Base-by-base conservation (phyloP, 2,329 filamentous ascomycete species). In the Aureobasidium vineae region DNA sequence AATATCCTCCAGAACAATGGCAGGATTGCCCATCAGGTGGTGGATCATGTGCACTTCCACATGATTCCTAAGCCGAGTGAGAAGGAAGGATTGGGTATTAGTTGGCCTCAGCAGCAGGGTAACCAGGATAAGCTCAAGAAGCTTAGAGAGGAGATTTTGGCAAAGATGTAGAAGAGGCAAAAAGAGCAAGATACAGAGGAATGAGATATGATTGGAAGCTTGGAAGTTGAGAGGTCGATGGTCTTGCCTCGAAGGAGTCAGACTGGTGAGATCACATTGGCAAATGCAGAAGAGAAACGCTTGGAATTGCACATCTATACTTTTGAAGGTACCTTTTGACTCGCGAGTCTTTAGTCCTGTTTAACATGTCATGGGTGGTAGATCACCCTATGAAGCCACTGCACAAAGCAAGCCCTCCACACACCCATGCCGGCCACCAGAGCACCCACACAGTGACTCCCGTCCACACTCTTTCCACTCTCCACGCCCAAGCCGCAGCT, bases 1-100 rank as follows among this genome's bases (percentile, higher is more conserved):
- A 99, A 99, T 75, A 85, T 99, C 57, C 82, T 99, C 68, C 95
- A 99, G 81, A 99, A 99, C 81, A 99, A 99, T 75, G 95, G 95
- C 63, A 83, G 86, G 26, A 86, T 94, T 73, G 95, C 95, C 21
- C 95, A 99, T 78, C 95, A 98, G 81, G 83, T 90, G 70, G 94
- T 99, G 69, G 90, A 92, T 71, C 95, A 99, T 80, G 94, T 95
- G 81, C 93, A 97, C 77, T 94, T 99, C 79, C 95, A 99, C 76
- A 89, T 98, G 87, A 99, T 99, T 69, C 95, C 95, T 41, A 99
- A 99, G 83, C 94, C 95, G 61, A 96, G 91, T 74, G 82, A 88
- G 73, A 75, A 82, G 41, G 90, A 98, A 77, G 95, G 95, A 7
- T 81, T 99, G 61, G 87, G 85, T 5, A 84, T 98, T 71, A 77